Evolutionary conservation across 2,329 filamentous ascomycete species (phyloP).

Genomic region (Leptographium wingfieldii): DNA sequence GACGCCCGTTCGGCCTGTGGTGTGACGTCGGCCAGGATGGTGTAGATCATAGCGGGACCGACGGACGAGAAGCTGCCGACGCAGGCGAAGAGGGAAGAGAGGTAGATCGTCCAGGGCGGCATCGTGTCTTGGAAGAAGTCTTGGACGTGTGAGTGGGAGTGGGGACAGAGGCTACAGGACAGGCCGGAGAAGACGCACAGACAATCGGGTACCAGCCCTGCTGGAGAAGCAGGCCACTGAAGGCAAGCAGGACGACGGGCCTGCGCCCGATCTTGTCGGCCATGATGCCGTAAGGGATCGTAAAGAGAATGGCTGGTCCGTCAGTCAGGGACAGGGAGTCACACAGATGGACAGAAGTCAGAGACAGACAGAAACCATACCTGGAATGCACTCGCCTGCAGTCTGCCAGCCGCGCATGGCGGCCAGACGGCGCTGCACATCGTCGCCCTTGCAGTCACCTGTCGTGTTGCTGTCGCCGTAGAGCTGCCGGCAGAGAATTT

Average conservation of each 20-base stretch:
- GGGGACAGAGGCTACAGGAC: neutral
- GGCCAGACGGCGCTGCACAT: slow-evolving; percentile 38
- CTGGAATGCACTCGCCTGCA: slow-evolving; percentile 32
- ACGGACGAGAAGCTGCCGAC: slow-evolving; percentile 29
- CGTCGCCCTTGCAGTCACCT: slow-evolving; percentile 35
- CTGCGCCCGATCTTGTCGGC: slow-evolving; percentile 33
- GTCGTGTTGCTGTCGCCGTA: slow-evolving; percentile 20
- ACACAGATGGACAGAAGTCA: too few species aligned
- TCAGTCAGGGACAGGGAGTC: neutral
- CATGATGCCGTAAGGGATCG: slow-evolving; percentile 33
- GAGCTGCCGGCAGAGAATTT: slow-evolving; percentile 33
- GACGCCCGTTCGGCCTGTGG: slow-evolving; percentile 24
- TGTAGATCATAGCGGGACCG: slow-evolving; percentile 30
- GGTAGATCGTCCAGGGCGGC: slow-evolving; percentile 27
- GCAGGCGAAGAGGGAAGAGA: slow-evolving; percentile 21
- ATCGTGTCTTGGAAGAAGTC: slow-evolving; percentile 19
- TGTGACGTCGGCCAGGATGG: slow-evolving; percentile 30
- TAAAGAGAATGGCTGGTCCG: slow-evolving; percentile 12
- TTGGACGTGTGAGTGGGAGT: neutral
- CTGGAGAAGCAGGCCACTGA: slow-evolving; percentile 12
- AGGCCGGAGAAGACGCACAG: slow-evolving; percentile 10
- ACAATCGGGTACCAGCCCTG: slow-evolving; percentile 13
- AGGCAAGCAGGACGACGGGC: slow-evolving; percentile 25
- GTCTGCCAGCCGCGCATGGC: slow-evolving; percentile 34
- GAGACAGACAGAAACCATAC: neutral